Conservation (phyloP, 306 rosid species). For the Vigna mungo region DNA sequence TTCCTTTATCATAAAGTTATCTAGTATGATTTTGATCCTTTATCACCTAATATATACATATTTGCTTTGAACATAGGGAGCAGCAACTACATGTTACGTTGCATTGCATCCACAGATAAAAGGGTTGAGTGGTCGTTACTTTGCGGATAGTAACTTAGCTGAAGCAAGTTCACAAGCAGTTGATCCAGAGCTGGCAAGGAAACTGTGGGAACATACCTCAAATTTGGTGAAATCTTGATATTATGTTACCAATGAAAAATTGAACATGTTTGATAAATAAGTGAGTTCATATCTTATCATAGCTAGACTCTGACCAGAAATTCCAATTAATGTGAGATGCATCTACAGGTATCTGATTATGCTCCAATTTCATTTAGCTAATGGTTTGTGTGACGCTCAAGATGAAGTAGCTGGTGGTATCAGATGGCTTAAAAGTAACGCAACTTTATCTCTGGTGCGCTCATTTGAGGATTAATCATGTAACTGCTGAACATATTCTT, state of each 20-base stretch:
- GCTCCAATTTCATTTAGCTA: background rate
- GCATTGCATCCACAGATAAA: conserved; percentile 65
- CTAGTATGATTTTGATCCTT: too few relatives aligned
- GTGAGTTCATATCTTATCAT: too few relatives aligned
- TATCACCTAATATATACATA: background rate
- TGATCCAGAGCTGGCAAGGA: conserved; percentile 58
- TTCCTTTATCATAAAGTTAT: too few relatives aligned
- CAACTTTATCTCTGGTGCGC: background rate
- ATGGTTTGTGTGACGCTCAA: background rate
- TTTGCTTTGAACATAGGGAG: conserved; percentile 54
- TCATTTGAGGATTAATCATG: background rate
- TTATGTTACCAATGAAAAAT: background rate
- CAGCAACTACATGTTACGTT: conserved; percentile 70
- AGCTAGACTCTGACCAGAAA: too few relatives aligned
- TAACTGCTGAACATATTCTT: background rate
- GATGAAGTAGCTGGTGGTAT: background rate
- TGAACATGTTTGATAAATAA: too few relatives aligned
- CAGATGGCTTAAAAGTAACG: background rate
- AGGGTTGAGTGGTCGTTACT: conserved; percentile 59
- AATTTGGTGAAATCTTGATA: conserved; percentile 44
- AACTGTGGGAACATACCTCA: conserved; percentile 66
- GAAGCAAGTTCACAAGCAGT: conserved; percentile 60
- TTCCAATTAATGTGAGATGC: background rate
- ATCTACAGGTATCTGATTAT: background rate
- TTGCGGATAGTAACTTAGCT: conserved; percentile 54